Conservation (phyloP, 2,329 filamentous ascomycete genomes). For the Penicillium sp. region DNA sequence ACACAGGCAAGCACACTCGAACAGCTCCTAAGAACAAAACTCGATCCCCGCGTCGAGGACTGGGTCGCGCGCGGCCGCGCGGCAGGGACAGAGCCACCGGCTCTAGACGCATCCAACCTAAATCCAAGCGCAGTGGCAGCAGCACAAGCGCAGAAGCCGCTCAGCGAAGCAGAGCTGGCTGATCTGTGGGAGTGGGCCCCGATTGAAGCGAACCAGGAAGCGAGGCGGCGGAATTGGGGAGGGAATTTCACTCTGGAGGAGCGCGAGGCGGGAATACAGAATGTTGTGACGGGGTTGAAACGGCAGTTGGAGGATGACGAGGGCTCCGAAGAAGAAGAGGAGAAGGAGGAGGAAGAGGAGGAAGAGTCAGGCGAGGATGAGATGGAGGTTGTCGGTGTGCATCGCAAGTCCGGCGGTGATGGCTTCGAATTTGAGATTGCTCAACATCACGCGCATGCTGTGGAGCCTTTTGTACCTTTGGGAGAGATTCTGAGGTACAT, state of each 20-base stretch:
- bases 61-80: conserved; percentile 65
- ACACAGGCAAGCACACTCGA: conserved; percentile 62
- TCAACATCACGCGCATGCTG: conserved; percentile 23
- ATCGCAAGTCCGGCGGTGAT: conserved; percentile 31
- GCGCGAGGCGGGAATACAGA: conserved; percentile 62
- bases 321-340: conserved; percentile 45
- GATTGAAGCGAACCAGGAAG: conserved; percentile 47
- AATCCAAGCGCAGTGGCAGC: conserved; percentile 19
- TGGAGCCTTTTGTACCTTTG: conserved; percentile 39
- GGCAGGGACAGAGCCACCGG: conserved; percentile 27
- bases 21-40: conserved; percentile 75
- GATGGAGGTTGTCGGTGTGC: conserved; percentile 42
- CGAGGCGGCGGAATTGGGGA: conserved; percentile 50
- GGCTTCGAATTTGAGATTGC: conserved; percentile 38
- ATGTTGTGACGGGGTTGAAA: conserved; percentile 69
- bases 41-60: conserved; percentile 73
- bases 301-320: conserved; percentile 58
- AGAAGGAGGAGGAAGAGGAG: conserved; percentile 54
- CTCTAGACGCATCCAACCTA: background rate
- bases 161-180: conserved; percentile 52
- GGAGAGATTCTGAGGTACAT: conserved; percentile 52
- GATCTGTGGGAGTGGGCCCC: conserved; percentile 61
- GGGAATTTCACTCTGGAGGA: conserved; percentile 73
- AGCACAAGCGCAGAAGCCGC: conserved; percentile 15
- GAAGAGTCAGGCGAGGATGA: conserved; percentile 48